phyloP scores from a whole-genome alignment of 2,329 filamentous ascomycete species.

The Myriosclerotinia scirpicola region DNA sequence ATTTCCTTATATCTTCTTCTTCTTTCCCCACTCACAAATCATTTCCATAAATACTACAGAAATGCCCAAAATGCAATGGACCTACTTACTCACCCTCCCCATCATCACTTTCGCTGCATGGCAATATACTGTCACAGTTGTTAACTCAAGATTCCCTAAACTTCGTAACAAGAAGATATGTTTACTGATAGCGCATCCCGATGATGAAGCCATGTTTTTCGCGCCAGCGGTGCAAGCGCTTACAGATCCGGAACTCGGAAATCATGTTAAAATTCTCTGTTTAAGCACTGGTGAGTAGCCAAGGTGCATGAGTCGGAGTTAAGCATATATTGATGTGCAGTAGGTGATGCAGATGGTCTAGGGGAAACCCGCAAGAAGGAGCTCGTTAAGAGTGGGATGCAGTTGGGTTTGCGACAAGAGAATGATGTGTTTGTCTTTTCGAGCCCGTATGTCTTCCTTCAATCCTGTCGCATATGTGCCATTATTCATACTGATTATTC shows the following conservation, averaged over 20 bases:
- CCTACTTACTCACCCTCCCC: constrained; percentile 39
- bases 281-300: constrained; percentile 69
- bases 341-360: constrained; percentile 82
- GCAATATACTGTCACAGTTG: constrained; percentile 41
- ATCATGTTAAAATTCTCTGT: constrained; percentile 93
- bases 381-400: constrained; percentile 74
- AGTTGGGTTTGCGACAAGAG: constrained; percentile 70
- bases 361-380: constrained; percentile 82
- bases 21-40: background rate
- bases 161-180: constrained; percentile 83
- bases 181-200: constrained; percentile 92
- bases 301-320: background rate
- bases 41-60: background rate
- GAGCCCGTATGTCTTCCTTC: constrained; percentile 56
- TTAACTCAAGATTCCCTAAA: constrained; percentile 57
- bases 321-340: constrained; percentile 29
- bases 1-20: background rate
- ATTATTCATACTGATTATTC: constrained; percentile 16
- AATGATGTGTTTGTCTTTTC: constrained; percentile 87
- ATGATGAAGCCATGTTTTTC: constrained; percentile 99
- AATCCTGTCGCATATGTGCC: background rate
- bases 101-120: constrained; percentile 44
- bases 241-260: constrained; percentile 74
- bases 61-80: constrained; percentile 36
- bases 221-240: constrained; percentile 84